Base-by-base conservation (phyloP, 257 asterid species). In the Oldenlandia corymbosa region DNA sequence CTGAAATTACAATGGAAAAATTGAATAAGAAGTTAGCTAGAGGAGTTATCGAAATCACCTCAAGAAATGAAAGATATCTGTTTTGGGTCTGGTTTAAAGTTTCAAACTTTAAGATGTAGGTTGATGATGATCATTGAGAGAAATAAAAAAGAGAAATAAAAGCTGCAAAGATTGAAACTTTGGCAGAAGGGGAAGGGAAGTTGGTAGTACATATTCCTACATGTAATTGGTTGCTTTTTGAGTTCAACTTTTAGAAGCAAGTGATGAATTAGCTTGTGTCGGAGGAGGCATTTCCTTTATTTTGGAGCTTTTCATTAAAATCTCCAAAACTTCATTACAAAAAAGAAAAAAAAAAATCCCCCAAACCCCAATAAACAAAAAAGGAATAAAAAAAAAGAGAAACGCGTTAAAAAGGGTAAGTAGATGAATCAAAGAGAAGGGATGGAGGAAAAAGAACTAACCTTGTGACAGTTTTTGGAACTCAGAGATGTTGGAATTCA, bases 121-220 rank as follows among this genome's bases (percentile, higher is more conserved):
- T 71, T 74, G 80, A 64, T 80, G 93, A 80, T 84, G 73, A 77
- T 72, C n/a, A n/a, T n/a, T n/a, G n/a, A n/a, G n/a, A n/a, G n/a
- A n/a, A n/a, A n/a, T n/a, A n/a, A n/a, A n/a, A n/a, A n/a, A 80
- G 81, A 64, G 80, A 78, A 60, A 76, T 26, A 81, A 81, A 79
- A 73, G 85, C 84, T 83, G 90, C 74, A 61, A 79, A 82, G 74
- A 77, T 83, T 71, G 59, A 53, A 70, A 68, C 81, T 68, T 79
- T 69, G 41, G 56, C 69, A 60, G 60, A 11, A 57, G 31, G 65
- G n/a, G n/a, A n/a, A 52, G 71, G 39, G 60, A 52, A 70, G 45
- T 41, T 71, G 41, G 3, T n/a, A 20, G 59, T 28, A 53, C 39
- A 34, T n/a, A n/a, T 26, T 23, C 13, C 24, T 18, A 31, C 45